Conservation (phyloP, 1,139 yeast genomes). For the Debaryomyces udenii region DNA sequence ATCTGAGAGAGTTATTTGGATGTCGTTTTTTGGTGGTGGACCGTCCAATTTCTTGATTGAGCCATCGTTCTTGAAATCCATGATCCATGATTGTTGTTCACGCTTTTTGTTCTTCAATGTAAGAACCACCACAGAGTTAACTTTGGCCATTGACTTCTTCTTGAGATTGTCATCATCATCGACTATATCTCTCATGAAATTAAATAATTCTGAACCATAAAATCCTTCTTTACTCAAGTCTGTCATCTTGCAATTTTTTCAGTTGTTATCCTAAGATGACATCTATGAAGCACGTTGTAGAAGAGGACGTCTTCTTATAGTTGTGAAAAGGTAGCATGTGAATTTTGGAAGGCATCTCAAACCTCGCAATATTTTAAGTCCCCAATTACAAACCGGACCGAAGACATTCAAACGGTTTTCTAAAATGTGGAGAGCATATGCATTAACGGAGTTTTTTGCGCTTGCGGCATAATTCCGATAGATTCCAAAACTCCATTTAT, state of each 20-base stretch:
- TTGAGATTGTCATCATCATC: constrained; percentile 25
- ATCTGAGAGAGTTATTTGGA: constrained; percentile 24
- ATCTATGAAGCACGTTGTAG: too few species aligned
- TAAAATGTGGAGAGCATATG: too few species aligned
- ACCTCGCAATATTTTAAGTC: too few species aligned
- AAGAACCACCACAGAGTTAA: constrained; percentile 23
- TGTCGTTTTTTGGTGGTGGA: constrained; percentile 24
- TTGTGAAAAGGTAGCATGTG: too few species aligned
- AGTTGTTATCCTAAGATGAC: too few species aligned
- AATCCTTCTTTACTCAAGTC: constrained; percentile 29
- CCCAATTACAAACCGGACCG: too few species aligned
- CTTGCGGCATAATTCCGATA: too few species aligned
- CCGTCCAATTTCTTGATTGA: constrained; percentile 25
- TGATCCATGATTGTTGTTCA: constrained; percentile 26
- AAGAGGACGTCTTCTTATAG: too few species aligned
- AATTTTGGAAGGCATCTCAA: too few species aligned
- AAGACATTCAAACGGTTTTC: too few species aligned
- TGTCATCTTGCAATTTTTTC: constrained; percentile 7
- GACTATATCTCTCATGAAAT: constrained; percentile 26
- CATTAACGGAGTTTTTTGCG: too few species aligned
- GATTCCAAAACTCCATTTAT: too few species aligned
- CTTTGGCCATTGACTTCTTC: constrained; percentile 23
- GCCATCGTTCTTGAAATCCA: constrained; percentile 25
- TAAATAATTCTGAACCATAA: constrained; percentile 27
- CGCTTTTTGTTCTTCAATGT: constrained; percentile 25